Evolutionary conservation across 2,329 filamentous ascomycete genomes (phyloP), one percentile per base, ranked within the genome.

Genomic region (Fusarium sp.): DNA sequence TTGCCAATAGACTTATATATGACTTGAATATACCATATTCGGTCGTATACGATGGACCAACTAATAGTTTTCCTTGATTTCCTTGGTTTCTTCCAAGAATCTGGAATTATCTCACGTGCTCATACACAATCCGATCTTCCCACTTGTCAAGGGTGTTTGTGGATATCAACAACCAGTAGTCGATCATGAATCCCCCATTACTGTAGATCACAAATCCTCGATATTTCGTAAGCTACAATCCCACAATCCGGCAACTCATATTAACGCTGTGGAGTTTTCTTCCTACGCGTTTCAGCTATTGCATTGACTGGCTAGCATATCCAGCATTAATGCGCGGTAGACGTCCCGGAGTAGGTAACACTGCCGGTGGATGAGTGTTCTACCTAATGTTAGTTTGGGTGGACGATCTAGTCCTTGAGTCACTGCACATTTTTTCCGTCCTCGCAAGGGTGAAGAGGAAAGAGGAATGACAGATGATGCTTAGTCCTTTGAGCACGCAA

Each of bases 181-280:
- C 22, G 56, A 62, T 55, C 53, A 62, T 33, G 13, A 33, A 14
- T 15, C 30, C 30, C 13, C 14, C 30, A 33, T 61, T 45, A 62
- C 62, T 62, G 56, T 44, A 48, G 54, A 62, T 62, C 51, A 61
- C 46, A 49, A 28, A 62, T 52, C 49, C 43, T 57, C 54, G 43
- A 57, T 52, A 41, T 62, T 51, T 52, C 51, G 53, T 50, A 50
- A 24, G 13, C 39, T 24, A 26, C 15, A 65, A 39, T 24, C 45
- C 64, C 64, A 67, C 57, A 54, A 41, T 59, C 56, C 43, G 53
- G 54, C 51, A 62, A 44, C 14, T 26, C 24, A 43, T 32, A 13
- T 37, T 56, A 19, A 51, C n/a, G 30, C 51, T 43, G 53, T 65
- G 46, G 32, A 44, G 26, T 20, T 52, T 49, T 46, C 15, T 50